Conservation (phyloP, 371 early-diverging fungal species). For the Cokeromyces recurvatus region DNA sequence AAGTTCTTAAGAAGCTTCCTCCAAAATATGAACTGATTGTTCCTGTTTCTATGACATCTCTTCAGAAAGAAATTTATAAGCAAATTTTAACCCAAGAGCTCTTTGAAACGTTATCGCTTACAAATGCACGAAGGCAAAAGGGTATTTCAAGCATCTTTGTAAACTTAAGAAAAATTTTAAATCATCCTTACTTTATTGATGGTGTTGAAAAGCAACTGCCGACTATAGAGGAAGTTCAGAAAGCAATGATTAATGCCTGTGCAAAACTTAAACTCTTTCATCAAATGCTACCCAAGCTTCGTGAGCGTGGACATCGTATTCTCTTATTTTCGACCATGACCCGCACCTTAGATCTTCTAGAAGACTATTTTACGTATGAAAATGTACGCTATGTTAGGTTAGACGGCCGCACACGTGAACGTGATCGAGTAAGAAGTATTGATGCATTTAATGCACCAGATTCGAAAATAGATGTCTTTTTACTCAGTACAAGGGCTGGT, state of each 20-base stretch:
- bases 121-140: slow-evolving; percentile 19
- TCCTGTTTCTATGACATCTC: slow-evolving; percentile 71
- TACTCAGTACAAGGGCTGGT: slow-evolving; percentile 87
- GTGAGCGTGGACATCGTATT: slow-evolving; percentile 56
- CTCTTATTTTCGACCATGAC: slow-evolving; percentile 78
- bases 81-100: slow-evolving; percentile 54
- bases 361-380: slow-evolving; percentile 64
- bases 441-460: slow-evolving; percentile 78
- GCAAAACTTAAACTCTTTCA: slow-evolving; percentile 71
- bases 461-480: slow-evolving; percentile 73
- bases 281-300: slow-evolving; percentile 59
- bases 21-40: slow-evolving; percentile 87
- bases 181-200: slow-evolving; percentile 73
- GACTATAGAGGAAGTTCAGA: slow-evolving; percentile 34
- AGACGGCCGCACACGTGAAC: slow-evolving; percentile 73
- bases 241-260: slow-evolving; percentile 57
- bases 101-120: slow-evolving; percentile 39
- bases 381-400: slow-evolving; percentile 63
- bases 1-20: slow-evolving; percentile 82
- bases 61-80: slow-evolving; percentile 81
- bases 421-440: slow-evolving; percentile 69
- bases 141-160: slow-evolving; percentile 48
- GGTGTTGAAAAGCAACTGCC: slow-evolving; percentile 39
- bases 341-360: slow-evolving; percentile 55
- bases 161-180: slow-evolving; percentile 69